Percentiles rank a stretch among this genome's conserved stretches.
phyloP scores from a whole-genome alignment of 345 rosid genomes.

The Iberis pinnata region DNA sequence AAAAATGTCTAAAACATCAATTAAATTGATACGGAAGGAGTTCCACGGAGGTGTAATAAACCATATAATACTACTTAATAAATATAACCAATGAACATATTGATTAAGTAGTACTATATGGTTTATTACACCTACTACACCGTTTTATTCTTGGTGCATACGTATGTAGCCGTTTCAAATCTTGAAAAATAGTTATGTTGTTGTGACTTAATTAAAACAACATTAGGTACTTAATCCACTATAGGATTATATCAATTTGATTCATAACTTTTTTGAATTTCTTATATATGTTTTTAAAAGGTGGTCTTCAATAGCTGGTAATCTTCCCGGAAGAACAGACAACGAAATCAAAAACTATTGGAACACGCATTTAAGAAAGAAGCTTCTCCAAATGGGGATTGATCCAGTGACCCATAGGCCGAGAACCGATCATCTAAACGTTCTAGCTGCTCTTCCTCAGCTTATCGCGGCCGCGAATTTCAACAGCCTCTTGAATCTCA shows the following conservation, averaged over 20 bases:
- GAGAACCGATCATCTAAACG: conserved; percentile 39
- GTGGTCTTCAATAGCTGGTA: conserved; percentile 34
- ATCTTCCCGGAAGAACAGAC: conserved; percentile 35
- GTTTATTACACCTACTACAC: conserved; percentile 24
- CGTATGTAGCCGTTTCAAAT: conserved; percentile 21
- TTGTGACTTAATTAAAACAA: conserved; percentile 8
- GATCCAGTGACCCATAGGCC: conserved; percentile 31
- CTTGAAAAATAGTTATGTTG: conserved; percentile 9
- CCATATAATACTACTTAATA: too few relatives aligned
- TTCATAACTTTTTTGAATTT: not conserved
- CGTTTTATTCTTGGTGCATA: conserved; percentile 24
- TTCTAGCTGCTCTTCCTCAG: conserved; percentile 46
- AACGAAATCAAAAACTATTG: conserved; percentile 34
- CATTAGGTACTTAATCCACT: conserved; percentile 11
- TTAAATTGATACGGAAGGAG: too few relatives aligned
- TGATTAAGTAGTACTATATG: not conserved
- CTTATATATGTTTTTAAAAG: conserved; percentile 14
- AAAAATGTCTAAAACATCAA: too few relatives aligned
- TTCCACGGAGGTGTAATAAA: too few relatives aligned
- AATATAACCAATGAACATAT: too few relatives aligned
- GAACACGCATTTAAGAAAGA: conserved; percentile 35
- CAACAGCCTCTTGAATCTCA: conserved; percentile 35
- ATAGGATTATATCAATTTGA: not conserved
- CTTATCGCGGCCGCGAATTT: conserved; percentile 48
- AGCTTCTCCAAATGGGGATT: conserved; percentile 32